Conservation (phyloP, 441 rosid species). For the Macaranga tanarius region DNA sequence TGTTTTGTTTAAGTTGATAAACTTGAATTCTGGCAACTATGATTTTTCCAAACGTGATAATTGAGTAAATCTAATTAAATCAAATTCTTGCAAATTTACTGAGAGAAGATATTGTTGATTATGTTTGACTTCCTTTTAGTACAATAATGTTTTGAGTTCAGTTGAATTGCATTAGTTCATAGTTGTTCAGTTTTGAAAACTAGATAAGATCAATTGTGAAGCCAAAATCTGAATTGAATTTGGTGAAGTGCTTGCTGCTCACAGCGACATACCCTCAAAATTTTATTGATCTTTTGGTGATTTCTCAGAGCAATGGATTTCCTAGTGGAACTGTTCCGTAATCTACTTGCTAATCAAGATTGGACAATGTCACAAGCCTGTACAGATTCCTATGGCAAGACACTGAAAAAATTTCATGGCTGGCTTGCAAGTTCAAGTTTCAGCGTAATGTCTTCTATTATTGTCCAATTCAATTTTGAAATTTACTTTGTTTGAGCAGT, state of each 20-base stretch:
- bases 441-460: constrained; percentile 42
- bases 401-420: constrained; percentile 83
- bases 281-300: constrained; percentile 6
- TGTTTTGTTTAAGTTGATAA: no score
- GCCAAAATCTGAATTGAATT: neutral
- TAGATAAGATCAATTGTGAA: neutral
- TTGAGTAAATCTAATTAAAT: no score
- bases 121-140: neutral
- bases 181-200: neutral
- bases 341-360: constrained; percentile 69
- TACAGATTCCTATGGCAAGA: constrained; percentile 67
- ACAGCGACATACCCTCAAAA: neutral
- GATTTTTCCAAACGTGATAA: no score
- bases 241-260: constrained; percentile 2
- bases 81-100: neutral
- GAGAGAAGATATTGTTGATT: neutral
- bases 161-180: neutral
- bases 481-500: neutral
- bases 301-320: constrained; percentile 88
- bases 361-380: constrained; percentile 92
- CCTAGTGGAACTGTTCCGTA: constrained; percentile 74
- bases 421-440: constrained; percentile 94
- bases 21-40: no score
- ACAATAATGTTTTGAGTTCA: neutral
- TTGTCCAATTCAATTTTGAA: constrained; percentile 2